Conservation (phyloP, 2,329 filamentous ascomycete species). For the Torrubiellomyces zombiae region DNA sequence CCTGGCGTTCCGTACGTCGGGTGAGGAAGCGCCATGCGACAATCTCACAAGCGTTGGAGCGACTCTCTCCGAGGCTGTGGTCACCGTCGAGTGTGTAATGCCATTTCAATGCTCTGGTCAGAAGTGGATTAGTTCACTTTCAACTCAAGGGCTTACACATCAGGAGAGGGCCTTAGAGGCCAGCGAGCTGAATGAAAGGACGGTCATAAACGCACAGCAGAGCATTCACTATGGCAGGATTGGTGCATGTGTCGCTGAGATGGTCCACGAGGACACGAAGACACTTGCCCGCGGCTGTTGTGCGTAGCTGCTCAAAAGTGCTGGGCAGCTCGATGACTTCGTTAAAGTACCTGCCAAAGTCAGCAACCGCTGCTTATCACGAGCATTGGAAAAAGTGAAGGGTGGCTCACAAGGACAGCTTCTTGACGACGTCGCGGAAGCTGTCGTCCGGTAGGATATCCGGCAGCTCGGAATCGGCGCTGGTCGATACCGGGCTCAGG, state of each 20-base stretch:
- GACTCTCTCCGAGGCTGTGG: conserved; percentile 48
- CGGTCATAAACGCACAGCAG: conserved; percentile 40
- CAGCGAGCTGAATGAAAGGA: too few species aligned
- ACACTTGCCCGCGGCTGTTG: conserved; percentile 43
- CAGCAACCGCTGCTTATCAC: conserved; percentile 2
- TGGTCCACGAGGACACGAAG: conserved; percentile 45
- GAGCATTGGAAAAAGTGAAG: background rate
- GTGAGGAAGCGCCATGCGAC: conserved; percentile 66
- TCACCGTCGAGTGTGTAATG: conserved; percentile 51
- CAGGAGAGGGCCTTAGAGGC: too few species aligned
- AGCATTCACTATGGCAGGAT: conserved; percentile 55
- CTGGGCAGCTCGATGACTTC: conserved; percentile 47
- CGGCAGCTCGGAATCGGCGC: conserved; percentile 27
- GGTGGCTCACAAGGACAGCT: conserved; percentile 40
- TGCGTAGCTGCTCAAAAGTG: conserved; percentile 58
- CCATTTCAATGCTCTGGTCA: conserved; percentile 52
- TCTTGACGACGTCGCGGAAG: conserved; percentile 49
- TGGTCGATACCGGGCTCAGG: conserved; percentile 17
- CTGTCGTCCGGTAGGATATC: conserved; percentile 39
- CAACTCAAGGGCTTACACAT: too few species aligned
- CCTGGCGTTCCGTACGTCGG: conserved; percentile 53
- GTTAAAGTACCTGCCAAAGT: conserved; percentile 37
- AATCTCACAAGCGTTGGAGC: conserved; percentile 62
- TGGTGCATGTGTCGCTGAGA: conserved; percentile 44
- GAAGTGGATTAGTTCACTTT: conserved; percentile 3